A percentile compares a stretch with the other conserved stretches of the same genome.
These are phyloP conservation scores for Hypoxylon sp. DNA, from an alignment of 2,329 filamentous ascomycete species.

Conservation along the genomic window DNA sequence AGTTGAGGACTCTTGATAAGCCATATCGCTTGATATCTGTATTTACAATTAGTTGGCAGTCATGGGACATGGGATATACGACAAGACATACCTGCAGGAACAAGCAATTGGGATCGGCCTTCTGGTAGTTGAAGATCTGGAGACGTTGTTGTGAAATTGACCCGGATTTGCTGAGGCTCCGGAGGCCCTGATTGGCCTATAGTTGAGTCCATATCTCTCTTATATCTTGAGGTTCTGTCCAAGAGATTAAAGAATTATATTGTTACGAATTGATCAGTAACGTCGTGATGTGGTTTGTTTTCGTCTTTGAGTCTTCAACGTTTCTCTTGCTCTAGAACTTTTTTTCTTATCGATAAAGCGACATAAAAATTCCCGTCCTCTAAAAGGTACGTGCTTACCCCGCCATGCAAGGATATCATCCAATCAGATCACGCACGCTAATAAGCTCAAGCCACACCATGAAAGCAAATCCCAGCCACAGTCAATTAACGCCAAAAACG, in stretches of 20 bases:
- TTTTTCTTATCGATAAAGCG: constrained; percentile 31
- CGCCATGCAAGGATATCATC: constrained; percentile 37
- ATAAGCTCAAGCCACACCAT: constrained; percentile 9
- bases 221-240: too few species aligned
- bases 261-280: too few species aligned
- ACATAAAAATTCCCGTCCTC: constrained; percentile 9
- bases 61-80: background rate
- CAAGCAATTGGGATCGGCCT: constrained; percentile 67
- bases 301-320: too few species aligned
- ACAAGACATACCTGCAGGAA: constrained; percentile 62
- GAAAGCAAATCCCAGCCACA: constrained; percentile 34
- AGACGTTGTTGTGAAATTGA: constrained; percentile 72
- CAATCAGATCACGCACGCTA: constrained; percentile 29
- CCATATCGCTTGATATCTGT: constrained; percentile 74
- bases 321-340: constrained; percentile 30
- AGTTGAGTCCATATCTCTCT: constrained; percentile 38
- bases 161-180: constrained; percentile 64
- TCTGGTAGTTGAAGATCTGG: constrained; percentile 70
- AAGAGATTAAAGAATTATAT: too few species aligned
- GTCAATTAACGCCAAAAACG: constrained; percentile 50
- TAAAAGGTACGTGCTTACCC: constrained; percentile 36
- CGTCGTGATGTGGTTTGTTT: too few species aligned
- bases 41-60: constrained; percentile 15
- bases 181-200: constrained; percentile 40
- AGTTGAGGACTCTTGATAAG: constrained; percentile 75